Conservation (phyloP, 192 early-diverging fungal species). For the Backusella parvicylindrica region DNA sequence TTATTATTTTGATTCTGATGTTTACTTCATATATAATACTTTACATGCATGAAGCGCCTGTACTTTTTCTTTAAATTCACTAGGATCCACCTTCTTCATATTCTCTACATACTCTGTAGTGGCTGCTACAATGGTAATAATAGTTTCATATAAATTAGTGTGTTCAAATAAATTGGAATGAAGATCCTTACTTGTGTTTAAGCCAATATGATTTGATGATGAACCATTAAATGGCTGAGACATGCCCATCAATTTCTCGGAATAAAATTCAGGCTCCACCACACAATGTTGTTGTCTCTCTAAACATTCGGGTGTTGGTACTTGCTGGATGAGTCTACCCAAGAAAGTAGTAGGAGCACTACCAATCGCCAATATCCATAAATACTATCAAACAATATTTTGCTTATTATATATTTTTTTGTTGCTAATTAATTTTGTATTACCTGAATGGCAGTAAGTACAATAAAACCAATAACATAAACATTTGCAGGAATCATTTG, state of each 20-base stretch:
- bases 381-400: constrained; percentile 36
- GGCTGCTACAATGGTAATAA: background rate
- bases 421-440: background rate
- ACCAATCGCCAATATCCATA: constrained; percentile 70
- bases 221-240: background rate
- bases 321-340: background rate
- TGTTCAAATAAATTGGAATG: background rate
- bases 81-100: constrained; percentile 24
- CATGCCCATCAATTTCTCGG: constrained; percentile 1
- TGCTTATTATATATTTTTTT: no score
- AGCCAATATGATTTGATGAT: constrained; percentile 1
- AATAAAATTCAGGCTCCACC: background rate
- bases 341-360: constrained; percentile 52
- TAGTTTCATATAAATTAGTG: background rate
- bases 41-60: constrained; percentile 68
- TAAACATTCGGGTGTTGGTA: background rate
- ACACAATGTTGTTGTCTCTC: background rate
- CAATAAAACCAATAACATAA: constrained; percentile 18
- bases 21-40: background rate
- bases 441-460: constrained; percentile 32
- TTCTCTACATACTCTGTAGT: background rate
- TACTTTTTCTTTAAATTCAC: constrained; percentile 59
- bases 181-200: background rate
- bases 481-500: background rate
- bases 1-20: background rate